Evolutionary conservation across 768 basidiomycete genomes (phyloP).

Genomic region (Lentinula aciculospora): DNA sequence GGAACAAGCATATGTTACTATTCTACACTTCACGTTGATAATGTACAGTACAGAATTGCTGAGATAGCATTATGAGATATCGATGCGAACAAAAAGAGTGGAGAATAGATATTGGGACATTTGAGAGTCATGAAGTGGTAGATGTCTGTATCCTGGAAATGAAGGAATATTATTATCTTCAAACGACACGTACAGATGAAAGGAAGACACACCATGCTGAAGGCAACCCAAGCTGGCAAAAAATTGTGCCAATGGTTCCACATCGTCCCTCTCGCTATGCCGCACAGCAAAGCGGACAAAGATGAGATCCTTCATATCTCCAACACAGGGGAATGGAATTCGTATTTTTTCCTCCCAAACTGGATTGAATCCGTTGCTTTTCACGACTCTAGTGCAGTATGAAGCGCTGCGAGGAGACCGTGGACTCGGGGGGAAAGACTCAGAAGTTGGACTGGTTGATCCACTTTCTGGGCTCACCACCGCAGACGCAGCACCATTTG

Average conservation of each 20-base stretch:
- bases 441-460: slow-evolving; percentile 7
- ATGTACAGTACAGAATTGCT: not conserved
- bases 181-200: not conserved
- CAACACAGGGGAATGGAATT: slow-evolving; percentile 72
- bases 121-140: slow-evolving; percentile 85
- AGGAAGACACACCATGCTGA: slow-evolving; percentile 49
- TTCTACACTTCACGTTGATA: not conserved
- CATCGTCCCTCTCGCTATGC: slow-evolving; percentile 55
- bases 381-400: slow-evolving; percentile 56
- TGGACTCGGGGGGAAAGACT: slow-evolving; percentile 18
- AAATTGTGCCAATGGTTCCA: slow-evolving; percentile 67
- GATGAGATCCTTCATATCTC: slow-evolving; percentile 72
- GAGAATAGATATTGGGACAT: slow-evolving; percentile 89
- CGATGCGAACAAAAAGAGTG: slow-evolving; percentile 68
- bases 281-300: slow-evolving; percentile 79
- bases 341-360: slow-evolving; percentile 69
- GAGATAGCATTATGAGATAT: not conserved
- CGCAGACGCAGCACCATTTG: not conserved
- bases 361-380: slow-evolving; percentile 92
- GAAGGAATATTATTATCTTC: not conserved
- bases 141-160: slow-evolving; percentile 73
- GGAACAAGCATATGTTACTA: not conserved
- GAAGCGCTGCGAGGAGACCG: slow-evolving; percentile 38
- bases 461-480: not conserved
- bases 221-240: slow-evolving; percentile 68